These are phyloP conservation scores for Daldinia sp. DNA, from an alignment of 2,329 filamentous ascomycete genomes.

Conservation along the genomic window DNA sequence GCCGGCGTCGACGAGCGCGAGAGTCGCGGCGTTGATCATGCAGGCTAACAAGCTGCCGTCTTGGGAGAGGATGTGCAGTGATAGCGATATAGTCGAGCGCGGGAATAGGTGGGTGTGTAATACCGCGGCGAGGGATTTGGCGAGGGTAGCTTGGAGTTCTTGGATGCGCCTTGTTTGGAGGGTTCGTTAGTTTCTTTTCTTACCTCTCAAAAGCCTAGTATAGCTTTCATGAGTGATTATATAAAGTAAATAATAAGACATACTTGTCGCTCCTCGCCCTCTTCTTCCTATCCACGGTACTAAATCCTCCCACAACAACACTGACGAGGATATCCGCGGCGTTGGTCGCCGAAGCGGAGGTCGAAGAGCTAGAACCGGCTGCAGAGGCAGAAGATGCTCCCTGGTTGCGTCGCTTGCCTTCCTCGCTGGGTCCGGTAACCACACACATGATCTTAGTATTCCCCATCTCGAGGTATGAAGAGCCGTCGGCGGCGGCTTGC, in stretches of 20 bases:
- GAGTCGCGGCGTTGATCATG: conserved; percentile 88
- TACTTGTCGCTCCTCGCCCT: conserved; percentile 82
- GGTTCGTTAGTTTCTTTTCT: conserved; percentile 3
- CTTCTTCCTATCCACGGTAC: conserved; percentile 85
- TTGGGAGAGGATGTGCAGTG: conserved; percentile 87
- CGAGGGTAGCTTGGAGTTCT: conserved; percentile 84
- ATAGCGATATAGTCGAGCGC: conserved; percentile 84
- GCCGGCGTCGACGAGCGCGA: conserved; percentile 93
- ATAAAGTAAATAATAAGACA: conserved; percentile 48
- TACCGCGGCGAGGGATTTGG: conserved; percentile 79
- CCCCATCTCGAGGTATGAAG: conserved; percentile 94
- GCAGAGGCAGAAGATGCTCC: conserved; percentile 26
- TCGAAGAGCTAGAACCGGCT: conserved; percentile 14
- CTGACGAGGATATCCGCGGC: conserved; percentile 79
- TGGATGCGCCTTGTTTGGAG: conserved; percentile 76
- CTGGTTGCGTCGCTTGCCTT: conserved; percentile 55
- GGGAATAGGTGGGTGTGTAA: conserved; percentile 91
- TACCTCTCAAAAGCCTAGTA: no score
- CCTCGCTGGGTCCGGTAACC: conserved; percentile 86
- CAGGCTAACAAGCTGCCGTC: conserved; percentile 92
- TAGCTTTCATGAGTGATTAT: no score
- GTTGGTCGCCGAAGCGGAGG: conserved; percentile 47
- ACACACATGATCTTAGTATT: conserved; percentile 98
- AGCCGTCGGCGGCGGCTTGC: conserved; percentile 92
- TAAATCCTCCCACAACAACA: conserved; percentile 88